phyloP scores from a whole-genome alignment of 1,139 yeast genomes.

The Yamadazyma pseudoaaseri region DNA sequence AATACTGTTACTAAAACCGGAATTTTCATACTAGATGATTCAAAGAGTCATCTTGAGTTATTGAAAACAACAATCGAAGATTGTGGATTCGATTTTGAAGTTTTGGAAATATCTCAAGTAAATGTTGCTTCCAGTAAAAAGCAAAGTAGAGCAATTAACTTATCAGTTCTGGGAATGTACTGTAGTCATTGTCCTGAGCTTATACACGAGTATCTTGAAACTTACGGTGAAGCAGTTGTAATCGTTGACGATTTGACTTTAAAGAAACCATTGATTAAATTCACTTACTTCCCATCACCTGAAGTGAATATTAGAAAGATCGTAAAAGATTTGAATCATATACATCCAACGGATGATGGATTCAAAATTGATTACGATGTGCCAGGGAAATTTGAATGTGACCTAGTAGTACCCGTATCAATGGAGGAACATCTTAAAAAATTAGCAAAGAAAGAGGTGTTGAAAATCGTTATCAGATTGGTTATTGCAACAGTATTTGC shows the following conservation, averaged over 20 bases:
- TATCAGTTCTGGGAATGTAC: slow-evolving; percentile 66
- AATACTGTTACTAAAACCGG: slow-evolving; percentile 63
- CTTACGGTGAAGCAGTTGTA: slow-evolving; percentile 58
- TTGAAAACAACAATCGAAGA: slow-evolving; percentile 57
- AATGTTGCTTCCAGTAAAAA: slow-evolving; percentile 47
- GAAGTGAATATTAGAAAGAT: slow-evolving; percentile 56
- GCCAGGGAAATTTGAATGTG: slow-evolving; percentile 43
- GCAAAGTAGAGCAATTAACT: slow-evolving; percentile 53
- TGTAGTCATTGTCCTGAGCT: slow-evolving; percentile 68
- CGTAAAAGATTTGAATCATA: slow-evolving; percentile 45
- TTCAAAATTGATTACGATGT: slow-evolving; percentile 22
- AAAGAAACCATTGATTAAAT: slow-evolving; percentile 54
- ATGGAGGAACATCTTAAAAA: slow-evolving; percentile 63
- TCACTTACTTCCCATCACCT: slow-evolving; percentile 62
- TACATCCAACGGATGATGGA: slow-evolving; percentile 30
- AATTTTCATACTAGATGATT: slow-evolving; percentile 51
- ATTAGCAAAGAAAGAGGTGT: slow-evolving; percentile 50
- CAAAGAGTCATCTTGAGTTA: slow-evolving; percentile 26
- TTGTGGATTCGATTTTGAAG: slow-evolving; percentile 62
- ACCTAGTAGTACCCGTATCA: slow-evolving; percentile 56
- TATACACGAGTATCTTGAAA: slow-evolving; percentile 47
- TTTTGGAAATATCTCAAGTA: slow-evolving; percentile 36
- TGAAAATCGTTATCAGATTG: slow-evolving; percentile 46
- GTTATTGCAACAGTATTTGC: slow-evolving; percentile 39
- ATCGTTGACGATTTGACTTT: slow-evolving; percentile 57